Evolutionary conservation across 2,329 filamentous ascomycete species (phyloP).

Genomic region (Paramyrothecium sp.): DNA sequence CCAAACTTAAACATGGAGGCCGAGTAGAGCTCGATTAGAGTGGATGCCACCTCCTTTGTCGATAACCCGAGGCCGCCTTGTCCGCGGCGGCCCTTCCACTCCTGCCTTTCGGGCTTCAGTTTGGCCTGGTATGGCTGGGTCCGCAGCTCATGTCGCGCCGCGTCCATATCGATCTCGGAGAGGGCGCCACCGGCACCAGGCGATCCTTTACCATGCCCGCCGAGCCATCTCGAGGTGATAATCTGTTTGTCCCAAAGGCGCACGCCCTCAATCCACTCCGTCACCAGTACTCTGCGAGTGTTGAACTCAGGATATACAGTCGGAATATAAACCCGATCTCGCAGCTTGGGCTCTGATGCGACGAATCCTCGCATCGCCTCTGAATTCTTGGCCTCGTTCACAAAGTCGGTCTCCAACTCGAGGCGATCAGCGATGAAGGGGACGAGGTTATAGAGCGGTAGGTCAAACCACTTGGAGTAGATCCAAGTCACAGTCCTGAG

Average conservation of each 20-base stretch:
- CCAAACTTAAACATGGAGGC: constrained; percentile 98
- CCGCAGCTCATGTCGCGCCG: constrained; percentile 42
- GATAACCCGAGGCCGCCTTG: constrained; percentile 82
- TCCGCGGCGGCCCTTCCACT: constrained; percentile 71
- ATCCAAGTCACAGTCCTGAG: constrained; percentile 72
- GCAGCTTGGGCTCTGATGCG: constrained; percentile 70
- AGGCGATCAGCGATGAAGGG: constrained; percentile 93
- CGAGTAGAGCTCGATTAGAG: constrained; percentile 94
- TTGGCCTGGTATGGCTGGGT: constrained; percentile 54
- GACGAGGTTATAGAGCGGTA: constrained; percentile 88
- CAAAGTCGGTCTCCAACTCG: constrained; percentile 89
- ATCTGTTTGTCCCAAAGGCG: constrained; percentile 88
- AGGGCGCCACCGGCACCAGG: constrained; percentile 73
- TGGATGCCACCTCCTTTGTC: constrained; percentile 87
- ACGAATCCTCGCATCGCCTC: constrained; percentile 80
- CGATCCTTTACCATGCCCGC: constrained; percentile 72
- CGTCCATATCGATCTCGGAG: constrained; percentile 44
- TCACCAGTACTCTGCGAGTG: constrained; percentile 82
- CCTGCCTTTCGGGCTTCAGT: constrained; percentile 76
- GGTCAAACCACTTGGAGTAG: constrained; percentile 85
- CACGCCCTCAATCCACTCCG: constrained; percentile 97
- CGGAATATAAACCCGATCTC: constrained; percentile 83
- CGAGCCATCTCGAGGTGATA: constrained; percentile 75
- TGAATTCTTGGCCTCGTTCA: constrained; percentile 86
- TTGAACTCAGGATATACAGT: constrained; percentile 80